A percentile compares a stretch with the other conserved stretches of the same genome.
Conservation (phyloP, 768 basidiomycete genomes). For the Gelatoporia subvermispora region DNA sequence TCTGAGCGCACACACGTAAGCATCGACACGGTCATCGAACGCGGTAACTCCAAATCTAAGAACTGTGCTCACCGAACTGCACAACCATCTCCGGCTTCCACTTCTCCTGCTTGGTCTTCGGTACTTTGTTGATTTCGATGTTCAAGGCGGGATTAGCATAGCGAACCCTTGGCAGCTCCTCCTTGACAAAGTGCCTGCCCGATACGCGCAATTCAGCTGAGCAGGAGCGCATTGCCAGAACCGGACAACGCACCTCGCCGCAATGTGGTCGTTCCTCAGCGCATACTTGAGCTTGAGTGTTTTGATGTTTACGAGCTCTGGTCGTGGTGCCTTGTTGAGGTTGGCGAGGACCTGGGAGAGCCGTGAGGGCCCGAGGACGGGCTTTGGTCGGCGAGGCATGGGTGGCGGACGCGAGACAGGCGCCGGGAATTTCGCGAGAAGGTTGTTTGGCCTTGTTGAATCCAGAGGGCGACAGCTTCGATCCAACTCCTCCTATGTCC, state of each 20-base stretch:
- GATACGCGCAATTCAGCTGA: neutral
- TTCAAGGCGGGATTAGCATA: constrained; percentile 67
- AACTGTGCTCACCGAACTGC: constrained; percentile 55
- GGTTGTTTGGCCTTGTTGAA: constrained; percentile 12
- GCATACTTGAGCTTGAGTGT: constrained; percentile 54
- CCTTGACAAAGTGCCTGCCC: constrained; percentile 77
- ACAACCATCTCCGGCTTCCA: constrained; percentile 62
- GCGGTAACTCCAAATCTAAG: neutral
- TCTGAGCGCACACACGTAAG: constrained; percentile 27
- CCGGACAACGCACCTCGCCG: constrained; percentile 51
- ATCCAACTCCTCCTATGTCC: too few species aligned
- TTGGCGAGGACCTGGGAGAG: constrained; percentile 49
- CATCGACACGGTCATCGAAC: neutral
- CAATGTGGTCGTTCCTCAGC: constrained; percentile 65
- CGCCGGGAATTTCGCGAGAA: neutral
- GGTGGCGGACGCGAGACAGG: neutral
- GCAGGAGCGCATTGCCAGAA: neutral
- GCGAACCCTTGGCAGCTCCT: constrained; percentile 73
- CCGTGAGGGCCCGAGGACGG: constrained; percentile 43
- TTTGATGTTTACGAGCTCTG: constrained; percentile 45
- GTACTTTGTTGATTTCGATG: constrained; percentile 52
- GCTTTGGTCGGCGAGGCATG: constrained; percentile 27
- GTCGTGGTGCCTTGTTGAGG: constrained; percentile 48
- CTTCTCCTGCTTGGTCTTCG: constrained; percentile 46
- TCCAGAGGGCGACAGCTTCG: neutral